These are phyloP conservation scores for Backusella sp. DNA, from an alignment of 192 early-diverging fungal species.

Conservation along the genomic window DNA sequence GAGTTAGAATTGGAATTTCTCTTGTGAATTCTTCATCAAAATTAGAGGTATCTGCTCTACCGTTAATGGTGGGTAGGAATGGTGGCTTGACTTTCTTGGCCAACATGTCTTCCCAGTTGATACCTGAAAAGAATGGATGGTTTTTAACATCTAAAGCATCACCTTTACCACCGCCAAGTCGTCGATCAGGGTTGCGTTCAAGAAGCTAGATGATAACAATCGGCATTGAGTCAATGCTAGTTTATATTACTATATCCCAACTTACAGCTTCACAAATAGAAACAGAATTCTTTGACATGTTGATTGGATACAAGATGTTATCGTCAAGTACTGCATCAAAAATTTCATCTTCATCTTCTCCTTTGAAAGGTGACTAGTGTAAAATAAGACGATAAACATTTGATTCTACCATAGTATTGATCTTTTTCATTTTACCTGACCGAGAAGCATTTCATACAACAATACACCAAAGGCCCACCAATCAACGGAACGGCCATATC, in stretches of 20 bases:
- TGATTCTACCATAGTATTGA: background rate
- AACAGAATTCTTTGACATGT: conserved; percentile 69
- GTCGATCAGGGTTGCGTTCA: conserved; percentile 62
- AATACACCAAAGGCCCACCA: conserved; percentile 78
- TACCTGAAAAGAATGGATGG: conserved; percentile 73
- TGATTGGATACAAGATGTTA: conserved; percentile 72
- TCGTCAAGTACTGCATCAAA: conserved; percentile 83
- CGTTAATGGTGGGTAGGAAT: conserved; percentile 63
- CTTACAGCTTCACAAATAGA: conserved; percentile 61
- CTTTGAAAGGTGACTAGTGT: conserved; percentile 60
- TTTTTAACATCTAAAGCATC: conserved; percentile 73
- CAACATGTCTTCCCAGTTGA: conserved; percentile 77
- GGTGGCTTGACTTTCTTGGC: conserved; percentile 65
- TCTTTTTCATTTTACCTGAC: conserved; percentile 41
- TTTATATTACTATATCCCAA: background rate
- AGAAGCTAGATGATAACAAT: conserved; percentile 53
- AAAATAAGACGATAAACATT: background rate
- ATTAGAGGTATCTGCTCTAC: conserved; percentile 86
- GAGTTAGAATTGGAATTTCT: conserved; percentile 86
- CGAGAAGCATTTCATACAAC: conserved; percentile 68
- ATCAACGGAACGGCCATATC: conserved; percentile 77
- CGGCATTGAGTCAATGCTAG: background rate
- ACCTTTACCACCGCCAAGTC: conserved; percentile 59
- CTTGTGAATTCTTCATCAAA: conserved; percentile 97
- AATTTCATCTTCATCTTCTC: conserved; percentile 85